Base-by-base conservation (phyloP, 306 rosid species). In the Neltuma alba region DNA sequence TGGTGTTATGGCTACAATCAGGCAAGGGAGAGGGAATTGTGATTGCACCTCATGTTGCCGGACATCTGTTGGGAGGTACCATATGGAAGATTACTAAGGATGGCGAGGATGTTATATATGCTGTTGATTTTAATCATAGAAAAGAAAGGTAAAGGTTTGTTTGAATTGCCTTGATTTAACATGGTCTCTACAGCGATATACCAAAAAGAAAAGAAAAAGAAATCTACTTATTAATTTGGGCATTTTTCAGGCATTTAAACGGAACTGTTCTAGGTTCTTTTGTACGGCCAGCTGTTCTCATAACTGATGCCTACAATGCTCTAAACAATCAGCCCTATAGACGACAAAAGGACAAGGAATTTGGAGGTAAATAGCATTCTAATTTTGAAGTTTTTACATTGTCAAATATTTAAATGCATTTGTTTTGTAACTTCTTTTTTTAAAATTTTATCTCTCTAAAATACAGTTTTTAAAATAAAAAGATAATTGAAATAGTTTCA, bases 301-400 rank as follows among this genome's bases (percentile, higher is more conserved):
- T 95, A 79, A 95, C 99, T 8, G 99, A 95, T 91, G 98, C 99
- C 21, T 95, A 91, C 84, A 95, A 95, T 82, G 99, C 99, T 89
- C 75, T 95, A 87, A 95, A 93, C 78, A 95, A 95, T 87, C 97
- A 95, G 88, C 92, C 99, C 54, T 91, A 91, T 64, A 91, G 98
- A 81, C 96, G 98, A 50, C 97, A 91, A 82, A 91, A 89, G 85
- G 99, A 95, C 85, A 91, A 84, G 81, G 97, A 95, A 86, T 90
- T 95, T 84, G 92, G 98, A 89, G 99, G 99, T 95, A 86, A 60
- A 33, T 62, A 73, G 25, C 82, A 60, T 72, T 67, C 54, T 36
- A 76, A 61, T 82, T 74, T 74, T 76, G 55, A 78, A 65, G 40
- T 20, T 44, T 47, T 42, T 5, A 45, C 52, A 45, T 34, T 25